A percentile compares a stretch with the other conserved stretches of the same genome.
phyloP scores from a whole-genome alignment of 2,329 filamentous ascomycete species.

The Neonectria neomacrospora region DNA sequence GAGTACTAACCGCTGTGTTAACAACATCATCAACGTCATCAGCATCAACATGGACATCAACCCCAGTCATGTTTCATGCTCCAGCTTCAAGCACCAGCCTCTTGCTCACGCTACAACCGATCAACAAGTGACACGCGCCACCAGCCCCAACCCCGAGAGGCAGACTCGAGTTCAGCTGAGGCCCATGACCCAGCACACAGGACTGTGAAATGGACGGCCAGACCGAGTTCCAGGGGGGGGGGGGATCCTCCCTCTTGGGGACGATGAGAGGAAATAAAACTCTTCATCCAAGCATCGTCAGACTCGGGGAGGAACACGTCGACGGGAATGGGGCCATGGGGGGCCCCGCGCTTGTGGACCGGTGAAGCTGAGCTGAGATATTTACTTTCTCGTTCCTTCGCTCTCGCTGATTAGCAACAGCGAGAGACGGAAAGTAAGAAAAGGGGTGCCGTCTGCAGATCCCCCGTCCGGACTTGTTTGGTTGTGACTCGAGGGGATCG shows the following conservation, averaged over 20 bases:
- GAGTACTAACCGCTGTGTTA: constrained; percentile 5
- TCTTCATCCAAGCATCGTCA: constrained; percentile 29
- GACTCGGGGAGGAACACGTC: constrained; percentile 22
- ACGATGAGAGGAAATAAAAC: constrained; percentile 7
- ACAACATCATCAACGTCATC: constrained; percentile 18
- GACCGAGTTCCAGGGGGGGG: constrained; percentile 28
- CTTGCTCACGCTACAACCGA: constrained; percentile 19
- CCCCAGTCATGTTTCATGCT: constrained; percentile 21
- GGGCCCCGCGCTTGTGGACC: constrained; percentile 16
- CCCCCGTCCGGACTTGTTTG: not conserved
- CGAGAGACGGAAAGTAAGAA: constrained; percentile 2
- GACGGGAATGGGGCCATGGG: constrained; percentile 34
- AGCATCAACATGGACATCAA: constrained; percentile 29
- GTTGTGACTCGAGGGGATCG: not conserved
- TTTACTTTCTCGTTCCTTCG: constrained; percentile 10
- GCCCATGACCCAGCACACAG: constrained; percentile 1
- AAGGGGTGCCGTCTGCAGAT: not conserved
- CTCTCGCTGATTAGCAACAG: constrained; percentile 6
- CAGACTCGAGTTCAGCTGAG: constrained; percentile 17
- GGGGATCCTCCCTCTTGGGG: constrained; percentile 29
- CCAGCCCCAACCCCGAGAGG: constrained; percentile 11
- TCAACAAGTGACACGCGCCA: constrained; percentile 23
- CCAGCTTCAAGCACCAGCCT: constrained; percentile 4
- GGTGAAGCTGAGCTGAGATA: constrained; percentile 31
- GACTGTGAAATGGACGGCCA: constrained; percentile 18